Evolutionary conservation across 805 yeast species (phyloP), one percentile per base, ranked within the genome.

Genomic region (Priceomyces medius): DNA sequence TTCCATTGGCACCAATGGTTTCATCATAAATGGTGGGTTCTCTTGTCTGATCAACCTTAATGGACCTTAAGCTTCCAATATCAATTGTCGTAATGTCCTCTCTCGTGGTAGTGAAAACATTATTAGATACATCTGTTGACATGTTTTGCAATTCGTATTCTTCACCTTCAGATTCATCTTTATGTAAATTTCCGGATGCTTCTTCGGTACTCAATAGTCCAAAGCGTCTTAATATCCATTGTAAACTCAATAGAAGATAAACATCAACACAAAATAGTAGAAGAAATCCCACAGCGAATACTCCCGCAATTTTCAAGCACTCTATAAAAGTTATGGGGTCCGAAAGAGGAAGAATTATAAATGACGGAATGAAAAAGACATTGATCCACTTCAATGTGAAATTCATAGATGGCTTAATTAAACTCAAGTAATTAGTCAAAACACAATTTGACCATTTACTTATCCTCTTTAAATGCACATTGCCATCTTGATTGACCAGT

Each of bases 331-430:
- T 68, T 36, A 86, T 81, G 45, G 76, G 75, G n/a, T 76, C 74
- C 9, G 87, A 76, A 40, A 85, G 68, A 0, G 91, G 91, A 24
- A 85, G 69, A 0, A 82, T 76, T 27, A 85, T 78, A 54, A 86
- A 85, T 0, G 89, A 81, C 1, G 93, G 91, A 0, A 87, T 80
- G 68, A 85, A 86, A 55, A 81, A 84, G 4, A 83, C 74, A 56
- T 83, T 84, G 62, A 86, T 86, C 91, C 93, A 85, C 41, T 83
- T 71, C 37, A 85, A 67, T 1, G 83, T 70, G 57, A 84, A 83
- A 46, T 84, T 83, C 64, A 77, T 76, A 12, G 88, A 78, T n/a
- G 83, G 75, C 37, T 81, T 80, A 37, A 81, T 61, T 9, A 69
- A 24, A 31, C 46, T 49, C 29, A 70, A 51, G 41, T 70, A 69